Conservation (phyloP, 2,329 filamentous ascomycete genomes). For the Phaeosphaeriaceae sp. region DNA sequence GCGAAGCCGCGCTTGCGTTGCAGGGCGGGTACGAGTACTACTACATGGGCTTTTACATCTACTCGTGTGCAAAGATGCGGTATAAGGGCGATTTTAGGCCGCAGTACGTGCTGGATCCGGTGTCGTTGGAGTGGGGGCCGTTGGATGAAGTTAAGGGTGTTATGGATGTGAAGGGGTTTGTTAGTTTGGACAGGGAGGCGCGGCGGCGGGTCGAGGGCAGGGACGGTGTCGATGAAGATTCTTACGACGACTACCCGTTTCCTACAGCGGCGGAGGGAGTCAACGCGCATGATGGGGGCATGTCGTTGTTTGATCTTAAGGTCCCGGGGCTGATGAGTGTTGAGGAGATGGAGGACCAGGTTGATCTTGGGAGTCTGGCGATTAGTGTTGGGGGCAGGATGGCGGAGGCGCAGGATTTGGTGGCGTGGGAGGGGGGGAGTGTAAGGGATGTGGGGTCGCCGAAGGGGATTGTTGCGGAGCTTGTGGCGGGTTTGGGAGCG, state of each 20-base stretch:
- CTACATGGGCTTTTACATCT: slow-evolving; percentile 86
- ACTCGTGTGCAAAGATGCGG: slow-evolving; percentile 79
- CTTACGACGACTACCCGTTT: slow-evolving; percentile 31
- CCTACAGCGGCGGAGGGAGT: slow-evolving; percentile 39
- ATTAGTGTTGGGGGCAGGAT: slow-evolving; percentile 55
- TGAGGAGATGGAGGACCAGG: slow-evolving; percentile 56
- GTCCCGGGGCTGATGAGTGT: slow-evolving; percentile 71
- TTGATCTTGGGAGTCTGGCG: slow-evolving; percentile 66
- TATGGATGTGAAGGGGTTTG: slow-evolving; percentile 64
- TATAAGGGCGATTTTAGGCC: slow-evolving; percentile 84
- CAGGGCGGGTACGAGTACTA: slow-evolving; percentile 77
- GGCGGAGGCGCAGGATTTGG: slow-evolving; percentile 57
- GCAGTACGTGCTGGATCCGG: slow-evolving; percentile 75
- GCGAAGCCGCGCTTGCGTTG: slow-evolving; percentile 72
- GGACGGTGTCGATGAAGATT: slow-evolving; percentile 10
- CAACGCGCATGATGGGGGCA: slow-evolving; percentile 41
- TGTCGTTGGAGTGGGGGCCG: slow-evolving; percentile 66
- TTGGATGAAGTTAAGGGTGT: slow-evolving; percentile 61
- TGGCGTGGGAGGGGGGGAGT: slow-evolving; percentile 63
- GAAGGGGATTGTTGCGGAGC: slow-evolving; percentile 69
- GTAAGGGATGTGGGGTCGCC: slow-evolving; percentile 59
- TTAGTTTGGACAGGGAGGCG: slow-evolving; percentile 50
- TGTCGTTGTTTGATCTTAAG: slow-evolving; percentile 64
- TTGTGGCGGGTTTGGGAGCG: slow-evolving; percentile 70
- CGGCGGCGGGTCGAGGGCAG: slow-evolving; percentile 24